Base-by-base conservation (phyloP, 257 asterid species). In the Salvia hispanica region DNA sequence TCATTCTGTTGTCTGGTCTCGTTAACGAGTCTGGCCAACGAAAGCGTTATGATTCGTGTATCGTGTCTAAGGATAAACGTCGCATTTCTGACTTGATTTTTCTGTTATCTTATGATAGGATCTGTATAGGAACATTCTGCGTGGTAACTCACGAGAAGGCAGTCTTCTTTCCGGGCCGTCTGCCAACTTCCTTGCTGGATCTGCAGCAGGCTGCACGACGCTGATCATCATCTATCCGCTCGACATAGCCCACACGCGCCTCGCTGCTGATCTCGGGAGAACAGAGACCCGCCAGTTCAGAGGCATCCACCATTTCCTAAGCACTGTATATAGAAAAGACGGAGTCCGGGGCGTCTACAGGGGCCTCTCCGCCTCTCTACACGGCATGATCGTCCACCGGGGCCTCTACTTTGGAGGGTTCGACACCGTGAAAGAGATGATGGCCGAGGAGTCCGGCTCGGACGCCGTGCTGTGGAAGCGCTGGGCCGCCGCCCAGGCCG, bases 171-270 rank as follows among this genome's bases (percentile, higher is more conserved):
- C 92, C 3, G 99, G 97, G 3, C 85, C 99, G 15, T 54, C 86
- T 0, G 87, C 95, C 60, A 93, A 75, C 50, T 75, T 93, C 81
- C 18, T 90, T 2, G 97, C 97, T 5, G 97, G 99, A 48, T 81
- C 99, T 4, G 84, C 87, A 37, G 96, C 99, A 4, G 99, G 99
- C 43, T 93, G 99, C 82, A 88, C 97, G 2, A 78, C 99, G 0
- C 80, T 93, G 45, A 70, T 93, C 77, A 84, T 93, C 57, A 84
- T 93, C 80, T 93, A 93, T 63, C 99, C 99, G 5, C 99, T 93
- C 9, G 99, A 93, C 62, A 93, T 93, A 58, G 89, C 99, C 0
- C 99, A 93, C 73, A 93, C 99, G 0, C 95, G 99, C 72, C 92
- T 93, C 0, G 99, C 99, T 7, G 97, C 97, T 16, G 97, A 93